These are phyloP conservation scores for Wickerhamomyces subpelliculosus DNA, from an alignment of 805 yeast genomes.

Conservation along the genomic window DNA sequence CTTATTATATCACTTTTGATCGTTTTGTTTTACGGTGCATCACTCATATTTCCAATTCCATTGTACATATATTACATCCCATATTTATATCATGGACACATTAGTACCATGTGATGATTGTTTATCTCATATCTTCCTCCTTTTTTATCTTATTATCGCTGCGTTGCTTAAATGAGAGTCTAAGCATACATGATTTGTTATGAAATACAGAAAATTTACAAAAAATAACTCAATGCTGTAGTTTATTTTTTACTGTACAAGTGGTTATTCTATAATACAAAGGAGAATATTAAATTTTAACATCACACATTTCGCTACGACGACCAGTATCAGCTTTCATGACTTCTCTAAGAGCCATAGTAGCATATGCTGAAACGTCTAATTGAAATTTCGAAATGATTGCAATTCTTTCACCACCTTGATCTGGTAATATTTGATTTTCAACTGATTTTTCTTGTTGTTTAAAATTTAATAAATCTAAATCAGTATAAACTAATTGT, in stretches of 20 bases:
- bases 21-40: not conserved
- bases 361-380: slow-evolving; percentile 88
- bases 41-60: slow-evolving; percentile 5
- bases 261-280: too few relatives aligned
- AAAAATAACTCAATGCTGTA: too few relatives aligned
- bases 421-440: slow-evolving; percentile 21
- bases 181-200: too few relatives aligned
- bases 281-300: slow-evolving; percentile 22
- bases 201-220: too few relatives aligned
- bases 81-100: too few relatives aligned
- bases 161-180: too few relatives aligned
- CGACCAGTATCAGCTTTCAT: slow-evolving; percentile 70
- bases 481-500: slow-evolving; percentile 74
- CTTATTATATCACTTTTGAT: not conserved
- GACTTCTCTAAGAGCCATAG: slow-evolving; percentile 93
- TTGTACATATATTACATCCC: slow-evolving; percentile 27
- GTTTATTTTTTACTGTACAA: too few relatives aligned
- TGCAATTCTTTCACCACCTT: slow-evolving; percentile 45
- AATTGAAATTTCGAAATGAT: slow-evolving; percentile 70
- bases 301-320: slow-evolving; percentile 41
- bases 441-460: slow-evolving; percentile 18
- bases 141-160: too few relatives aligned
- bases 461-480: slow-evolving; percentile 41
- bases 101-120: too few relatives aligned
- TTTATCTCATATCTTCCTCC: too few relatives aligned